A percentile compares a stretch with the other conserved stretches of the same genome.
phyloP scores from a whole-genome alignment of 1,284 basidiomycete species.

The Takashimella tepidaria region DNA sequence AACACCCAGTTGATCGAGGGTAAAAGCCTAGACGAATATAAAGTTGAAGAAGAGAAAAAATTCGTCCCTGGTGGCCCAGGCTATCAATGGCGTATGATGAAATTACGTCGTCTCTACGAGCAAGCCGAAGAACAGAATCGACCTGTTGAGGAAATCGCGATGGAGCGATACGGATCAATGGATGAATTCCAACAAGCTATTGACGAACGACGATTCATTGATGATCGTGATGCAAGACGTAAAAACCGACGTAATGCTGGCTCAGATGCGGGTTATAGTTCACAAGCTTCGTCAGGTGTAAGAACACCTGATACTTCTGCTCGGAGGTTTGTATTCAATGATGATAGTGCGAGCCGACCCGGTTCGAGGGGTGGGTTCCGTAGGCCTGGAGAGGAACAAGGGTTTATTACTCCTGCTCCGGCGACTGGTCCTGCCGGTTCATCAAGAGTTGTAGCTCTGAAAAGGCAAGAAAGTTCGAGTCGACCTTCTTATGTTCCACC shows the following conservation, averaged over 20 bases:
- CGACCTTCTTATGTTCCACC: not conserved
- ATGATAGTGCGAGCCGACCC: conserved; percentile 44
- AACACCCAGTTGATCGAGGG: conserved; percentile 69
- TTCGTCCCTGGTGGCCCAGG: conserved; percentile 79
- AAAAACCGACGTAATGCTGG: conserved; percentile 43
- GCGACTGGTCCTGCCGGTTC: conserved; percentile 39
- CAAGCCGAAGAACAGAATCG: conserved; percentile 77
- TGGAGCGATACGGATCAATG: conserved; percentile 80
- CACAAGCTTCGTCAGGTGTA: conserved; percentile 51
- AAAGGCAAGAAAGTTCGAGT: conserved; percentile 23
- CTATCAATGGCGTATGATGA: conserved; percentile 97
- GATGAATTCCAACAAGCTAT: conserved; percentile 82
- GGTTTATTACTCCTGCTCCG: not conserved
- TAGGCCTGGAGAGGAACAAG: conserved; percentile 62
- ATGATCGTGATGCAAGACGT: conserved; percentile 65
- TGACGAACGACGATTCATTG: conserved; percentile 76
- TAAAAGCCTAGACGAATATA: conserved; percentile 56
- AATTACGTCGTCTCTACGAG: conserved; percentile 82
- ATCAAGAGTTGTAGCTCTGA: conserved; percentile 35
- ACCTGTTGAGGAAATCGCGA: conserved; percentile 71
- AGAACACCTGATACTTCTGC: conserved; percentile 42
- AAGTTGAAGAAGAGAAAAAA: conserved; percentile 52
- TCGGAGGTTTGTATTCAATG: conserved; percentile 47
- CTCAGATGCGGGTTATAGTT: conserved; percentile 50
- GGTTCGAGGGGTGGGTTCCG: conserved; percentile 73